Conservation (phyloP, 805 yeast genomes). For the Metschnikowia reukaufii region DNA sequence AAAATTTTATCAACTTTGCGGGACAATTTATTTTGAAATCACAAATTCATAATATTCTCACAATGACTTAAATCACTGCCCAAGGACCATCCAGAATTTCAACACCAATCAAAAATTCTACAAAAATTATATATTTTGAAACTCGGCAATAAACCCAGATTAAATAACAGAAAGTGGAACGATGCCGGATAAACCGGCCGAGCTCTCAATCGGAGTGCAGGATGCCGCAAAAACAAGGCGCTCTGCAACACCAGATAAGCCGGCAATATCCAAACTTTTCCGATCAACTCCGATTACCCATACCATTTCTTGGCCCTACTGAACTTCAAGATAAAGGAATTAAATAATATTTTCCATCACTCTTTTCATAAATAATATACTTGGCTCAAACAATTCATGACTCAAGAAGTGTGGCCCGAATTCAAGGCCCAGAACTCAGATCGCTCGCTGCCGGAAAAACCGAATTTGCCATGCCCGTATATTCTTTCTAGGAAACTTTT, state of each 20-base stretch:
- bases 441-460: conserved; percentile 17
- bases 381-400: conserved; percentile 1
- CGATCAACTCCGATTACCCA: no score
- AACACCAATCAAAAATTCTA: no score
- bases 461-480: conserved; percentile 32
- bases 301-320: no score
- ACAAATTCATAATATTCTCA: no score
- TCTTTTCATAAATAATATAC: neutral
- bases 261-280: neutral
- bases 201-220: neutral
- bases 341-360: neutral
- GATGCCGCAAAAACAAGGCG: neutral
- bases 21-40: no score
- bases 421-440: conserved; percentile 18
- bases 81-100: no score
- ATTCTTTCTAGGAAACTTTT: conserved; percentile 27
- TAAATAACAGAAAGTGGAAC: neutral
- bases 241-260: conserved; percentile 3
- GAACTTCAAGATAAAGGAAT: no score
- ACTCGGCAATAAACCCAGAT: no score
- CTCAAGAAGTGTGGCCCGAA: conserved; percentile 27
- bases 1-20: no score
- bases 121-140: no score
- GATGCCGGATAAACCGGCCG: neutral
- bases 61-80: no score